Conservation (phyloP, 306 rosid species). For the Castanea sativa region DNA sequence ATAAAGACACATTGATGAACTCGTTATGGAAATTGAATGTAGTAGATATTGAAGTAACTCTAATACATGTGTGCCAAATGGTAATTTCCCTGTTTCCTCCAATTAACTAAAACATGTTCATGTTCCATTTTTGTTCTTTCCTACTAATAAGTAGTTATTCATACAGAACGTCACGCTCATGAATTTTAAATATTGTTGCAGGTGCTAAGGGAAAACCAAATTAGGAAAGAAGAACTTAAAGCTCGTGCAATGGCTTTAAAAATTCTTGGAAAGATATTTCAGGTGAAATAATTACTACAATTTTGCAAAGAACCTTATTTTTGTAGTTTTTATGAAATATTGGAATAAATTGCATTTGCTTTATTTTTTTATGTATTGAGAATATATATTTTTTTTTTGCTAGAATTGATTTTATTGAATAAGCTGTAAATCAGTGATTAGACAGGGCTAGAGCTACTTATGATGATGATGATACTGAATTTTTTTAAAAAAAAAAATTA, state of each 20-base stretch:
- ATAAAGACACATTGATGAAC: conserved; percentile 74
- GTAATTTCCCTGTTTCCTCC: conserved; percentile 40
- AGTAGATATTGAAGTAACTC: conserved; percentile 91
- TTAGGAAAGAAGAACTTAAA: conserved; percentile 77
- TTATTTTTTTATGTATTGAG: background rate
- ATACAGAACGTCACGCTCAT: conserved; percentile 4
- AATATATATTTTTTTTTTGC: background rate
- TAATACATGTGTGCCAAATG: conserved; percentile 86
- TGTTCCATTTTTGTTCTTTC: background rate
- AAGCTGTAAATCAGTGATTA: background rate
- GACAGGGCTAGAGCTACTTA: too few species aligned
- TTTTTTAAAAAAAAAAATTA: too few species aligned
- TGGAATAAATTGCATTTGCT: background rate
- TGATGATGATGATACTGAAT: background rate
- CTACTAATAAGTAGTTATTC: background rate
- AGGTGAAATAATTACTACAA: conserved; percentile 40
- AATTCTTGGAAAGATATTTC: conserved; percentile 79
- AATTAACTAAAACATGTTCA: background rate
- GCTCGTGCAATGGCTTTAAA: conserved; percentile 80
- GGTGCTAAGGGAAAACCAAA: conserved; percentile 74
- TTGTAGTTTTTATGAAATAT: background rate
- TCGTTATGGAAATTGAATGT: conserved; percentile 96
- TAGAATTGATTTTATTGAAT: background rate
- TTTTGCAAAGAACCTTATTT: background rate
- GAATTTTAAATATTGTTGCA: conserved; percentile 27